Conservation (phyloP, 1,139 yeast genomes). For the Debaryomycetaceae sp. region DNA sequence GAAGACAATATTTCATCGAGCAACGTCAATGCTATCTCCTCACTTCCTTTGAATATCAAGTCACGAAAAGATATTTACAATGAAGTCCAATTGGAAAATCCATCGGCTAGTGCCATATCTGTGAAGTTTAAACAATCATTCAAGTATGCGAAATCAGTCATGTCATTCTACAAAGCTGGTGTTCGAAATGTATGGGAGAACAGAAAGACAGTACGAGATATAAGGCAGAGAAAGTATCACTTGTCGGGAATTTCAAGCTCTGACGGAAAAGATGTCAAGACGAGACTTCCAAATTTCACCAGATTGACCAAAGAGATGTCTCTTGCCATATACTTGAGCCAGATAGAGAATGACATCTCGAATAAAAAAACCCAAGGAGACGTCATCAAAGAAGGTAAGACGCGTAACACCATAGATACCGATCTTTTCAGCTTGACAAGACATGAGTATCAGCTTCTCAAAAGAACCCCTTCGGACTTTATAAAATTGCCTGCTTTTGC, state of each 20-base stretch:
- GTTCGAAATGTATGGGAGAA: conserved; percentile 48
- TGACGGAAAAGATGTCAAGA: conserved; percentile 22
- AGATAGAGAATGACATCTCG: conserved; percentile 21
- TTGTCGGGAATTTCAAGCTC: conserved; percentile 22
- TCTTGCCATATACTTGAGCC: conserved; percentile 29
- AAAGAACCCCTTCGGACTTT: conserved; percentile 58
- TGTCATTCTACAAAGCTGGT: conserved; percentile 51
- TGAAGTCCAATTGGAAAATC: conserved; percentile 22
- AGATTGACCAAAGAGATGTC: conserved; percentile 34
- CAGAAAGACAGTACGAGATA: conserved; percentile 20
- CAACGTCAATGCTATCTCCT: conserved; percentile 29
- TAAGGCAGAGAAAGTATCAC: conserved; percentile 20
- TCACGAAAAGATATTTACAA: conserved; percentile 27
- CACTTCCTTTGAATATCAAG: conserved; percentile 37
- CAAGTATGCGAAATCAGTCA: conserved; percentile 37
- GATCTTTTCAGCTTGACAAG: conserved; percentile 44
- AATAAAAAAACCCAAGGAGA: conserved; percentile 15
- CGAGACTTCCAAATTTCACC: conserved; percentile 22
- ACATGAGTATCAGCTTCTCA: conserved; percentile 48
- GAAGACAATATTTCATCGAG: conserved; percentile 2
- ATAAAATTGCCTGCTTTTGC: conserved; percentile 63
- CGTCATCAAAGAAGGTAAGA: conserved; percentile 15
- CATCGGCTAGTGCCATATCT: conserved; percentile 13
- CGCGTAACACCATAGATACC: conserved; percentile 6
- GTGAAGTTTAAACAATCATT: conserved; percentile 33